phyloP scores from a whole-genome alignment of 208 protist species.

The Novymonas esmeraldas region DNA sequence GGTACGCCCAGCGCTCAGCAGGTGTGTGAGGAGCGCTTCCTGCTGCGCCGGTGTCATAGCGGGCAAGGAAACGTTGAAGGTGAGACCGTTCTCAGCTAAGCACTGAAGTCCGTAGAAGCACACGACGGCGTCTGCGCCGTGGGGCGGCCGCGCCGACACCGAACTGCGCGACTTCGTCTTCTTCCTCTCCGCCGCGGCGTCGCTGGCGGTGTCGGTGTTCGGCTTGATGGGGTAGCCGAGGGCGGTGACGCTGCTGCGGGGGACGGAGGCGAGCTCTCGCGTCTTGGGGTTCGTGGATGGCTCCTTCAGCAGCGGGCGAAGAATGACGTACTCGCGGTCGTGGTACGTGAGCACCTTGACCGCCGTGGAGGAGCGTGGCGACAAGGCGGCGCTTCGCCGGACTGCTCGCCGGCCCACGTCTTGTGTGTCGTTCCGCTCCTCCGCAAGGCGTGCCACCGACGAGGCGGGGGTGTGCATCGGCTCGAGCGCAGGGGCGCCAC shows the following conservation, averaged over 20 bases:
- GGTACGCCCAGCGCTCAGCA: conserved; percentile 39
- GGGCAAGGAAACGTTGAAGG: conserved; percentile 82
- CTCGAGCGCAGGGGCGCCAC: background rate
- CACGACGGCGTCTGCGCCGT: conserved; percentile 18
- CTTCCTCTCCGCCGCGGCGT: conserved; percentile 1
- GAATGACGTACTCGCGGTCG: conserved; percentile 78
- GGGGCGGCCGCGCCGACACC: conserved; percentile 6
- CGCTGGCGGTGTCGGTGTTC: conserved; percentile 14
- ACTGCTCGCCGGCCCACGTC: conserved; percentile 34
- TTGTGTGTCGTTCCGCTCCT: conserved; percentile 21
- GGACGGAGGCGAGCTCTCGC: conserved; percentile 57
- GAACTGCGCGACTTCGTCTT: no score
- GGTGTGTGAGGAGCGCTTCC: conserved; percentile 63
- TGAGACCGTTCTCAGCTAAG: conserved; percentile 71
- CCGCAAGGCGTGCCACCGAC: conserved; percentile 6
- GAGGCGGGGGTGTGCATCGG: background rate
- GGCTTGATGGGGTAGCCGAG: conserved; percentile 33
- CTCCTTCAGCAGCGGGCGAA: conserved; percentile 78
- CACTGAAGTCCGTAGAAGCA: conserved; percentile 88
- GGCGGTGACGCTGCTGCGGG: conserved; percentile 25
- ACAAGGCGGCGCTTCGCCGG: conserved; percentile 28
- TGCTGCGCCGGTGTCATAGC: conserved; percentile 65
- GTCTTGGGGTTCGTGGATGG: conserved; percentile 72
- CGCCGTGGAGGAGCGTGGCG: conserved; percentile 55
- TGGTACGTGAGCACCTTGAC: conserved; percentile 81